Conservation (phyloP, 2,329 filamentous ascomycete species). For the Botryotinia calthae region DNA sequence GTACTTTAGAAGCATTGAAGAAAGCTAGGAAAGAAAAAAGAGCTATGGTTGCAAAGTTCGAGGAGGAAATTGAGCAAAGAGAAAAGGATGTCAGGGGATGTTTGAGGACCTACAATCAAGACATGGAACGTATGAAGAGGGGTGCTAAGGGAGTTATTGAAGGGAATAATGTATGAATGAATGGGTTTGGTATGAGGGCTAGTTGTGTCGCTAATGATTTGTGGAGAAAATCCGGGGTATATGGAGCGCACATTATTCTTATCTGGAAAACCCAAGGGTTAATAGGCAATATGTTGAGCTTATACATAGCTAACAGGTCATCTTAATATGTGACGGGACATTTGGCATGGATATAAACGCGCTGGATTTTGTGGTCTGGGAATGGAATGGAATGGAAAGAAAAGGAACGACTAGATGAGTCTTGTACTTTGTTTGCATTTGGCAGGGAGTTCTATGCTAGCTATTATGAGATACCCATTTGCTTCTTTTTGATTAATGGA, state of each 20-base stretch:
- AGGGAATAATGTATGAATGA: constrained; percentile 11
- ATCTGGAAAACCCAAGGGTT: background rate
- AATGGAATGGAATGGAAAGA: background rate
- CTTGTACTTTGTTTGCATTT: constrained; percentile 6
- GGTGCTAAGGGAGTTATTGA: constrained; percentile 28
- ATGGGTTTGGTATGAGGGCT: background rate
- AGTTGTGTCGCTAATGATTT: background rate
- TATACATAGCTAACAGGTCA: background rate
- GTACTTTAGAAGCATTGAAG: constrained; percentile 29
- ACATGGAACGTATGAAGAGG: constrained; percentile 34
- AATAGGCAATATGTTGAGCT: background rate
- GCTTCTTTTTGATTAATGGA: constrained; percentile 12
- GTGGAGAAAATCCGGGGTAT: background rate
- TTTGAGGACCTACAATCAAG: constrained; percentile 26
- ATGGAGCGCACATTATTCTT: too few relatives aligned
- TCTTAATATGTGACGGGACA: background rate
- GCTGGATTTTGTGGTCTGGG: background rate
- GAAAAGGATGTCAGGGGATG: constrained; percentile 33
- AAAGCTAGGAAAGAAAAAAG: constrained; percentile 34
- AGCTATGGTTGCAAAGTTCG: constrained; percentile 28
- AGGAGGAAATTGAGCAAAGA: constrained; percentile 33
- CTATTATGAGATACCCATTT: constrained; percentile 23
- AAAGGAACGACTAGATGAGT: background rate
- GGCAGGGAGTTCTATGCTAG: constrained; percentile 14
- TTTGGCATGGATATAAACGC: background rate